Evolutionary conservation across 495 filamentous ascomycete species (phyloP), one percentile per base, ranked within the genome.

Genomic region (Corynascus novoguineensis): DNA sequence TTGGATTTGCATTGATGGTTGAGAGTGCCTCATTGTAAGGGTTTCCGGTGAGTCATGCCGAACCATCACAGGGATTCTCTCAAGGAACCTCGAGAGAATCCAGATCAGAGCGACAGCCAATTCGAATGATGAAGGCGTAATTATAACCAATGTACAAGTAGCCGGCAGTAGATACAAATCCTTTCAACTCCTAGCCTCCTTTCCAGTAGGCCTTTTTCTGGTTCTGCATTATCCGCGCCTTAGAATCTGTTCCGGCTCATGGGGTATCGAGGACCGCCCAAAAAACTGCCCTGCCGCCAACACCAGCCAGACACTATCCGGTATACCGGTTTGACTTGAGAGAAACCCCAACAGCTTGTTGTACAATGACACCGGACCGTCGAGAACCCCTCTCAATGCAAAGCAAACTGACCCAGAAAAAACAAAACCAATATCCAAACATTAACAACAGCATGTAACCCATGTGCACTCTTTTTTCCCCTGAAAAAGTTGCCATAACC

Each of bases 221-320:
- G 34, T 4, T 8, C 28, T 15, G 25, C n/a, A 11, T 27, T 49
- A 14, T 28, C n/a, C 28, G 10, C 53, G 55, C 14, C 25, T 22
- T 27, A 24, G 5, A 5, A 9, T 47, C 35, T 25, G 34, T 52
- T 41, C 34, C 22, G 21, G 38, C 50, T 27, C 50, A 53, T n/a
- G 25, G 22, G 37, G 37, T 42, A 53, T 42, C 37, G 49, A 52
- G 22, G 34, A 40, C 35, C 49, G 24, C 35, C 49, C 49, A 27
- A 38, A n/a, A 35, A 40, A 21, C 49, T n/a, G 48, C 34, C 49
- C 49, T n/a, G 15, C 22, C 49, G 24, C 32, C 22, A 52, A 29
- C 34, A 40, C 35, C 34, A 28, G 14, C n/a, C 21, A 38, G 24
- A 52, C 27, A 17, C 22, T 21, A 17, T 22, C 49, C 34, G n/a